These are phyloP conservation scores for Nigrospora oryzae DNA, from an alignment of 2,329 filamentous ascomycete species.

Conservation along the genomic window DNA sequence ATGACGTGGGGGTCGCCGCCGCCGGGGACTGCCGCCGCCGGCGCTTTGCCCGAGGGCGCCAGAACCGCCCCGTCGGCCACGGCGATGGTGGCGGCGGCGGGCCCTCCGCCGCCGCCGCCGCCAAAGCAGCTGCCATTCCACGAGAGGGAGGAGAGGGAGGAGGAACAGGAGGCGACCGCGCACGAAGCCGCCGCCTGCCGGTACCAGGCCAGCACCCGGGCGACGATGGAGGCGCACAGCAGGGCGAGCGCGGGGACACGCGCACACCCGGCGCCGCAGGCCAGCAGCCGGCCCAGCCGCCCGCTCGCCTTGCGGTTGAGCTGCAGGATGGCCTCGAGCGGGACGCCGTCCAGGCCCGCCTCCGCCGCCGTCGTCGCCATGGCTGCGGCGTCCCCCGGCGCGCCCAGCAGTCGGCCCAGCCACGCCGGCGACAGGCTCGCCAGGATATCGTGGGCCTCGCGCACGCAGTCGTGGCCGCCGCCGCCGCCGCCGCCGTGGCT, in stretches of 20 bases:
- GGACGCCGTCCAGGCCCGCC: background rate
- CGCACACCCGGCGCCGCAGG: slow-evolving; percentile 10
- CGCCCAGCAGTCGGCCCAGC: background rate
- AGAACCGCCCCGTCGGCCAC: background rate
- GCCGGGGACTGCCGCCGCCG: background rate
- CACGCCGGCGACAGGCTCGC: background rate
- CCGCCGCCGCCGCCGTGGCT: background rate
- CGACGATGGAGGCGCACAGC: slow-evolving; percentile 16
- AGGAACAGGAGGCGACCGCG: no score
- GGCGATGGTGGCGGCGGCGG: background rate
- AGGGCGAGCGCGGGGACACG: slow-evolving; percentile 10
- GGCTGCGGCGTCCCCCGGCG: background rate
- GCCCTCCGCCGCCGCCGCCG: no score
- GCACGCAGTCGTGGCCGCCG: slow-evolving; percentile 2
- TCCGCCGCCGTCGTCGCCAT: background rate
- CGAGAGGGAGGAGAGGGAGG: no score
- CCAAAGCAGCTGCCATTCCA: no score
- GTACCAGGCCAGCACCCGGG: slow-evolving; percentile 14
- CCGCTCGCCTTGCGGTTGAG: slow-evolving; percentile 15
- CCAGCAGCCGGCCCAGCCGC: slow-evolving; percentile 10
- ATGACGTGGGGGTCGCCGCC: slow-evolving; percentile 1
- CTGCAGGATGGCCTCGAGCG: slow-evolving; percentile 14
- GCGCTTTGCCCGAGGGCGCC: no score
- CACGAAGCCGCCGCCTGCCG: slow-evolving; percentile 6
- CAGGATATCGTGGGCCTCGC: slow-evolving; percentile 8